These are phyloP conservation scores for Cunninghamia lanceolata DNA, from an alignment of 75 land plant genomes.

Conservation along the genomic window DNA sequence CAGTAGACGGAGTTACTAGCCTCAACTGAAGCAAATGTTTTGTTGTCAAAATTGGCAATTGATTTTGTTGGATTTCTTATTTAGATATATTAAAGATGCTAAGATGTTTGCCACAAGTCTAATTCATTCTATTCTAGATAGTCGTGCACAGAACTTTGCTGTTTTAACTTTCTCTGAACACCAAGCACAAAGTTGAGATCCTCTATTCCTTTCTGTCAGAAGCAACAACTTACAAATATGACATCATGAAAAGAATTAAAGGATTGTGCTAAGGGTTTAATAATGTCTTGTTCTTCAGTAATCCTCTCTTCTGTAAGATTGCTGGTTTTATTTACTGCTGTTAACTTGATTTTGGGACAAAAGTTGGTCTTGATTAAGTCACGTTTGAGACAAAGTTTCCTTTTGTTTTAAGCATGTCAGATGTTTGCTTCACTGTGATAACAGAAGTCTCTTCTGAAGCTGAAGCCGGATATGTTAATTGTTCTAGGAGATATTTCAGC, in stretches of 20 bases:
- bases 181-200: not conserved
- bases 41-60: not conserved
- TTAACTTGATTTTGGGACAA: not conserved
- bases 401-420: not conserved
- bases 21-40: not conserved
- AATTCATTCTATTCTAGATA: not conserved
- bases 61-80: not conserved
- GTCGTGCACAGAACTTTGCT: not conserved
- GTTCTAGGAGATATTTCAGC: constrained; percentile 70
- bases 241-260: not conserved
- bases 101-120: not conserved
- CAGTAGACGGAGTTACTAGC: not conserved
- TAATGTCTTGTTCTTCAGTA: not conserved
- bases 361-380: not conserved
- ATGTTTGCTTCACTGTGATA: not conserved
- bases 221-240: not conserved
- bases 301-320: not conserved
- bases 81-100: not conserved
- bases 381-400: not conserved
- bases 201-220: not conserved
- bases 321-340: not conserved
- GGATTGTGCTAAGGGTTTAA: not conserved
- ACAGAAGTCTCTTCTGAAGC: constrained; percentile 45
- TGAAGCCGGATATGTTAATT: constrained; percentile 60
- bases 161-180: not conserved